These are phyloP conservation scores for Talaromyces wortmannii DNA, from an alignment of 495 filamentous ascomycete species.

Conservation along the genomic window DNA sequence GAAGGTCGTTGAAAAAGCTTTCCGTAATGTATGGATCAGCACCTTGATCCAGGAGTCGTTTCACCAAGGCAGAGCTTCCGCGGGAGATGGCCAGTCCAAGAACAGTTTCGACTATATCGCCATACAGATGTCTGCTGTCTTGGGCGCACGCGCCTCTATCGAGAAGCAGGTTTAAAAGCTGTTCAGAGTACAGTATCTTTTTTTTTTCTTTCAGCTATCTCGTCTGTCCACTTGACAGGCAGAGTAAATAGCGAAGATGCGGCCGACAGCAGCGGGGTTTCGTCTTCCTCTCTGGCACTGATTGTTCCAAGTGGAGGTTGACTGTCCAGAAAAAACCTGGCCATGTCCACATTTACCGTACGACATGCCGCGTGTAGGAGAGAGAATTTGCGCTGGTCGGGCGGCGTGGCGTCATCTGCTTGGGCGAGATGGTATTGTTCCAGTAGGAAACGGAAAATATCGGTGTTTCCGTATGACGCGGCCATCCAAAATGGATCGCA, in stretches of 20 bases:
- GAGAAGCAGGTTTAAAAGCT: conserved; percentile 7
- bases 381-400: not conserved
- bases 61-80: conserved; percentile 1
- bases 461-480: not conserved
- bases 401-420: not conserved
- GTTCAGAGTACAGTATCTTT: not conserved
- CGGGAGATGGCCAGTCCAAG: conserved; percentile 4
- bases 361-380: not conserved
- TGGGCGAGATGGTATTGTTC: not conserved
- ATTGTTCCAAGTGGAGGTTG: not conserved
- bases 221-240: not conserved
- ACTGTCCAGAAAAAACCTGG: not conserved
- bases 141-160: conserved; percentile 5
- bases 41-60: conserved; percentile 6
- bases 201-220: not conserved
- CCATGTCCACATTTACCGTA: not conserved
- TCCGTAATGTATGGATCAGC: conserved; percentile 4
- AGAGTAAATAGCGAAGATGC: not conserved
- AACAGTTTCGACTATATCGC: conserved; percentile 1
- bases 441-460: not conserved
- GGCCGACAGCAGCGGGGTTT: not conserved
- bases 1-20: not conserved
- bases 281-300: not conserved
- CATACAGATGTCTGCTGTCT: not conserved
- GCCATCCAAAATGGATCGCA: conserved; percentile 1